Evolutionary conservation across 352 stramenopile genomes (phyloP).

Genomic region (Pythium plurisporium): DNA sequence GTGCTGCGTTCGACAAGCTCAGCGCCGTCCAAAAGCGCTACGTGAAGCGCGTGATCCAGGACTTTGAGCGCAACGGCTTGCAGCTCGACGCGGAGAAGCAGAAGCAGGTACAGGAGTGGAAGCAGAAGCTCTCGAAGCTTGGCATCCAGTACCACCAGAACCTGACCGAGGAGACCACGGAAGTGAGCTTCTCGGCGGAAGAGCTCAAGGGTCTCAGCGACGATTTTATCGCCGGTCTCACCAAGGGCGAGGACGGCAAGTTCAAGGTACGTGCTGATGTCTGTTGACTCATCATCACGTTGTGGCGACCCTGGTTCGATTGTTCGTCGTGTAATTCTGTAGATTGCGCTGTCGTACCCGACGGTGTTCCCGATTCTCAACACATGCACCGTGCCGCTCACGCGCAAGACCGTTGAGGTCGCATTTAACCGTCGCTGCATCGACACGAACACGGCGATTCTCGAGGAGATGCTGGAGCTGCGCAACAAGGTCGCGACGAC

Average conservation of each 20-base stretch:
- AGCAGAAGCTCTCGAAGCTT: conserved; percentile 85
- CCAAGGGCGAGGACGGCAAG: conserved; percentile 65
- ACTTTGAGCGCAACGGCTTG: conserved; percentile 86
- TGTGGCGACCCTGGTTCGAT: too few relatives aligned
- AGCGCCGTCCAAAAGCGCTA: conserved; percentile 64
- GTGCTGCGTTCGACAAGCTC: conserved; percentile 43
- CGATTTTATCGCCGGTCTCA: conserved; percentile 69
- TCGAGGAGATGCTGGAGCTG: conserved; percentile 80
- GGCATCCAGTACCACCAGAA: conserved; percentile 84
- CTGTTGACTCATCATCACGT: too few relatives aligned
- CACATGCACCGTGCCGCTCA: conserved; percentile 80
- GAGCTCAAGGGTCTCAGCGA: conserved; percentile 78
- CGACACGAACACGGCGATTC: conserved; percentile 73
- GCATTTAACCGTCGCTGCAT: conserved; percentile 84
- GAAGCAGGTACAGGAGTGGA: conserved; percentile 68
- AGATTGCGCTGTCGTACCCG: conserved; percentile 84
- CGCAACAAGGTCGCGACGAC: conserved; percentile 70
- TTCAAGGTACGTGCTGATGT: conserved; percentile 48
- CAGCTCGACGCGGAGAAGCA: conserved; percentile 64
- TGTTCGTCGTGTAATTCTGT: background rate
- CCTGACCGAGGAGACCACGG: conserved; percentile 79
- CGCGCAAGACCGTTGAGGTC: conserved; percentile 72
- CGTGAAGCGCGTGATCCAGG: conserved; percentile 64
- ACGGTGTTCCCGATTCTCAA: conserved; percentile 88
- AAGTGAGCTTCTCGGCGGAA: conserved; percentile 67